Evolutionary conservation across 441 rosid genomes (phyloP), one percentile per base, ranked within the genome.

Genomic region (Hura crepitans): DNA sequence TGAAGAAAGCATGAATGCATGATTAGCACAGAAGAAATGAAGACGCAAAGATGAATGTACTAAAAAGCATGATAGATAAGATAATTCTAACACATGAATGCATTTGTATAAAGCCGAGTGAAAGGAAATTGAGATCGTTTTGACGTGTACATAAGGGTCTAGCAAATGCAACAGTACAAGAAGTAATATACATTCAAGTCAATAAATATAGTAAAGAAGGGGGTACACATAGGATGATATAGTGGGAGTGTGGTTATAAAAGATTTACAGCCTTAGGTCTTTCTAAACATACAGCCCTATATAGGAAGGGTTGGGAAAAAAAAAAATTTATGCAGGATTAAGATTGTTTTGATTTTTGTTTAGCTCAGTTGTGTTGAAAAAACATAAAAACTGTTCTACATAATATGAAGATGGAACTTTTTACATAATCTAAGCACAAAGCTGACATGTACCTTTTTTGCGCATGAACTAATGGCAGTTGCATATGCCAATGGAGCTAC

Each of bases 401-500:
- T 11, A 42, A 10, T 31, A 37, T 13, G 13, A 53, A 31, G 54
- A 45, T 42, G 17, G 17, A 62, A 31, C n/a, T 59, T 46, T 54
- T 28, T 43, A 13, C 30, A 60, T 66, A 43, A 58, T 59, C 55
- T 51, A 47, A 58, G 56, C 11, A 62, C 67, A 50, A 55, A 13
- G 63, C 43, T 10, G 63, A 23, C 20, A 49, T 33, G 55, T 88
- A 92, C 98, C 98, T 95, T 89, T 85, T 73, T 90, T 8, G 97
- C 97, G 80, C 98, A 95, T 62, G 98, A 88, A 72, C 98, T 95
- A 69, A 95, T 85, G 71, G 99, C 97, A 77, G 86, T 92, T 63
- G 93, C 98, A 82, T 95, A 95, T 23, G 96, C 96, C 85, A 95
- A 81, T 6, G 98, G 98, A 86, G 98, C 99, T 37, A 95, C 98